Evolutionary conservation across 1,284 basidiomycete genomes (phyloP).

Genomic region (Rhodotorula glutinis): DNA sequence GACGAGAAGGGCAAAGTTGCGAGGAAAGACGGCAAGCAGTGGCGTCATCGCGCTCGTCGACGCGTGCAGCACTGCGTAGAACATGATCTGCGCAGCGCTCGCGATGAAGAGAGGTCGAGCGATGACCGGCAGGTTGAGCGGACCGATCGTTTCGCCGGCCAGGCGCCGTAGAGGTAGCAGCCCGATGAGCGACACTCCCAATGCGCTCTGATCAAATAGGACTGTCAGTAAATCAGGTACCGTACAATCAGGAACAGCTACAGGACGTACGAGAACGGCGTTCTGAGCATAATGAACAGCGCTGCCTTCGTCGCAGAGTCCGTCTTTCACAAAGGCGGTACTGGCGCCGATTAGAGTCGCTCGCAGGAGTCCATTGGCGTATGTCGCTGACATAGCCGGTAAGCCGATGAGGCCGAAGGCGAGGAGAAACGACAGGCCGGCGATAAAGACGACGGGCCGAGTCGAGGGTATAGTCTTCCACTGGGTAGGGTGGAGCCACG

Average conservation of each 20-base stretch:
- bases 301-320: not conserved
- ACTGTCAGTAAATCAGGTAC: too few species aligned
- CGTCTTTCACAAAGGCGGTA: conserved; percentile 10
- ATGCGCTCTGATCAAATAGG: conserved; percentile 5
- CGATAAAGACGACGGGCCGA: conserved; percentile 12
- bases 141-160: not conserved
- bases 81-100: not conserved
- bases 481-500: not conserved
- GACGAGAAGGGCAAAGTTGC: conserved; percentile 20
- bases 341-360: not conserved
- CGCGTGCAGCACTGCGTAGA: conserved; percentile 10
- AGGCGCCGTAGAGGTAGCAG: too few species aligned
- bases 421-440: conserved; percentile 23
- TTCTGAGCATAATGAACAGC: conserved; percentile 3
- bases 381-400: conserved; percentile 5
- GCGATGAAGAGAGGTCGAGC: not conserved
- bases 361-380: not conserved
- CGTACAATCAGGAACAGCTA: too few species aligned
- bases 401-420: conserved; percentile 2
- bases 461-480: not conserved
- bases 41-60: not conserved
- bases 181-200: not conserved
- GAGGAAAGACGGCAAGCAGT: conserved; percentile 13
- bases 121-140: not conserved
- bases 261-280: not conserved